phyloP scores from a whole-genome alignment of 805 yeast species.

The Suhomyces emberorum region DNA sequence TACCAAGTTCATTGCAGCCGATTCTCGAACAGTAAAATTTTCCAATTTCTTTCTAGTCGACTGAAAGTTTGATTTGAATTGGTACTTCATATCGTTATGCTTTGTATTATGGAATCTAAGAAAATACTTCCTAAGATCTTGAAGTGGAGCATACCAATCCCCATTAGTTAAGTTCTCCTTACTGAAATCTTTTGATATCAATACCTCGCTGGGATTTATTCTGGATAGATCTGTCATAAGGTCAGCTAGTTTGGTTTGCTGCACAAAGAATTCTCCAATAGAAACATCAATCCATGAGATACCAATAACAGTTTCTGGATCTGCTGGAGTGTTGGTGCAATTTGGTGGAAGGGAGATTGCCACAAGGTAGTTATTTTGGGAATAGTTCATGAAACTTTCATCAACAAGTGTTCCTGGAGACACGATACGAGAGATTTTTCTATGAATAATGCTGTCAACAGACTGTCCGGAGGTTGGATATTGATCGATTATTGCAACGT shows the following conservation, averaged over 20 bases:
- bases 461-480: slow-evolving; percentile 18
- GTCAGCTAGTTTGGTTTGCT: slow-evolving; percentile 56
- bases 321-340: slow-evolving; percentile 34
- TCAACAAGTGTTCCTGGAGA: slow-evolving; percentile 93
- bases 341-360: slow-evolving; percentile 60
- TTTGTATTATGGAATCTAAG: slow-evolving; percentile 48
- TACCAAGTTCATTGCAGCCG: slow-evolving; percentile 56
- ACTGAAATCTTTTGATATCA: slow-evolving; percentile 50
- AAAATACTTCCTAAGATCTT: slow-evolving; percentile 57
- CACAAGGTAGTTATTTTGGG: slow-evolving; percentile 66
- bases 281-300: slow-evolving; percentile 88
- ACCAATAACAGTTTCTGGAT: slow-evolving; percentile 53
- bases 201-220: slow-evolving; percentile 76
- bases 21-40: slow-evolving; percentile 41
- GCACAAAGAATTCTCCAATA: slow-evolving; percentile 73
- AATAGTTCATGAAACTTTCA: slow-evolving; percentile 74
- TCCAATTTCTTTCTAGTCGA: slow-evolving; percentile 35
- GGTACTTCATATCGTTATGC: slow-evolving; percentile 29
- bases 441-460: slow-evolving; percentile 41
- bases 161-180: slow-evolving; percentile 41
- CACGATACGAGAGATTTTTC: slow-evolving; percentile 76
- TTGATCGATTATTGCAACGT: slow-evolving; percentile 85
- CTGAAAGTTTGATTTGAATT: slow-evolving; percentile 32
- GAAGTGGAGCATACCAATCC: slow-evolving; percentile 53
- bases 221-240: slow-evolving; percentile 71